Base-by-base conservation (phyloP, 305 asterid species). In the Coffea humblotiana region DNA sequence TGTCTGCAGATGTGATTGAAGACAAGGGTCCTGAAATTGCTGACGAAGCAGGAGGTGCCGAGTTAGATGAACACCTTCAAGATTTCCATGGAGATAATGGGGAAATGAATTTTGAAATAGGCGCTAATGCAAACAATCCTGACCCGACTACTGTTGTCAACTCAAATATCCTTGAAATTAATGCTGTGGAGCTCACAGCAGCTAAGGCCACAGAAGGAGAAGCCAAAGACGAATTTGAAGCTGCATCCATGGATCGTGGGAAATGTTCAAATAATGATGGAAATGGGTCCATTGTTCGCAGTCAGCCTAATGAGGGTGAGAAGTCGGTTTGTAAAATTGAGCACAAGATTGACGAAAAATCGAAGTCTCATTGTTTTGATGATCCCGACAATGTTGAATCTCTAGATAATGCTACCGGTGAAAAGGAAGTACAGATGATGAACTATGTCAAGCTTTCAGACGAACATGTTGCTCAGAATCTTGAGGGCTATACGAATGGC, bases 1-100 rank as follows among this genome's bases (percentile, higher is more conserved):
- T 78, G 58, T 71, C 68, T 75, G 79, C 73, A 56, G 88, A 84
- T 51, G 77, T 47, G 78, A 74, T 85, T 69, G 78, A 81, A 79
- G 81, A 81, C 79, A 40, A 79, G 47, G 86, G 78, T 78, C 81
- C 75, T 37, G 84, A 75, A 79, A 77, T 72, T 32, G 74, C 43
- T 73, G 77, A 66, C 82, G 88, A 83, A 74, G 80, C 73, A 76
- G 65, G 64, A 71, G 63, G 18, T 75, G 72, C 23, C 23, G 71
- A 65, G 68, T 71, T 86, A 18, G 79, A 82, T 58, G 84, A 84
- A 71, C 90, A 79, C 78, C 71, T 82, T 61, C 85, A 83, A 81
- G 88, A 80, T 79, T 40, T 65, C 64, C 23, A 76, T 14, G 21
- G 19, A 45, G 63, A 21, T 61, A 47, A 14, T 10, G 35, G 21